Evolutionary conservation across 139 green algal genomes (phyloP), one percentile per base, ranked within the genome.

Genomic region (Haematococcus lacustris): DNA sequence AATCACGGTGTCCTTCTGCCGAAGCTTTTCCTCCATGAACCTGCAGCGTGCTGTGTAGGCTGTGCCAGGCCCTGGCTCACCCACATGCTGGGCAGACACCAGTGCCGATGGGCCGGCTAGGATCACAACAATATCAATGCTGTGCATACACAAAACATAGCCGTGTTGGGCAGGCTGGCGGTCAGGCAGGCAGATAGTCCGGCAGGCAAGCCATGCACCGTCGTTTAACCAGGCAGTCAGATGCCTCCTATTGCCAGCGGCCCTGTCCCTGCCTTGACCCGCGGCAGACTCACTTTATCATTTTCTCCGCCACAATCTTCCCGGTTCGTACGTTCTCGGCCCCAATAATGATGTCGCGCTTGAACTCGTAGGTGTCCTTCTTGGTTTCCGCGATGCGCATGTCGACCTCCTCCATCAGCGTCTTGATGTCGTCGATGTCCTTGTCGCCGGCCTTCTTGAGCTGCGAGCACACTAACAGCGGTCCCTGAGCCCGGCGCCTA

Each of bases 281-380:
- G n/a, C n/a, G n/a, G n/a, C 33, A 53, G 21, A 39, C 41, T 25
- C 68, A 87, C 78, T 79, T 83, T 7, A 89, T 71, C 73, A 96
- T 83, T 73, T 91, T 92, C 70, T 92, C 86, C 1, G 86, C 85
- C 57, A 83, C 68, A 17, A 84, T 90, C 71, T 88, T 89, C 57
- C 89, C 88, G 7, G 78, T 90, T 25, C 87, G 74, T 2, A 80
- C 57, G 78, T 93, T 90, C 68, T 93, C 89, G 35, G 80, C 89
- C 9, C 83, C 88, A 68, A 94, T 85, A 63, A 93, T 91, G 79
- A 94, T 86, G 76, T 94, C 89, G 2, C 88, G 77, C 82, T 92
- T 93, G 80, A 95, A 95, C 77, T 95, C 90, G 71, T 92, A 91
- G 4, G 87, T 91, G 60, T 91, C 87, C 69, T 89, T 90, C 66